Conservation (phyloP, 176 grass and related monocot species). For the Oryza punctata region DNA sequence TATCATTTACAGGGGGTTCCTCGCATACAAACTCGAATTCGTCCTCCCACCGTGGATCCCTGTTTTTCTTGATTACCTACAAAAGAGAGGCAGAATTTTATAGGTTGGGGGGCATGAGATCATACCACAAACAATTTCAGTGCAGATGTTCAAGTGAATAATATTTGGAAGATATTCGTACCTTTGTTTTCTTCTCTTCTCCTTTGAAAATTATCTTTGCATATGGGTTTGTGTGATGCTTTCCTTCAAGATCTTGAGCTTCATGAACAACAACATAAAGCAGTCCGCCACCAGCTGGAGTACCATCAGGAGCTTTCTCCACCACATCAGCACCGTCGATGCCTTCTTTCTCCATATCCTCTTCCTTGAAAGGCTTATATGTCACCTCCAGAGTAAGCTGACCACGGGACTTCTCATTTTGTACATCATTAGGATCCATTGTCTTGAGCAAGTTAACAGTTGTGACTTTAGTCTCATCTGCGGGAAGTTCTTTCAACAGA, state of each 20-base stretch:
- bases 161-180: slow-evolving; percentile 27
- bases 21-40: slow-evolving; percentile 91
- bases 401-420: slow-evolving; percentile 82
- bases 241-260: slow-evolving; percentile 90
- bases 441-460: slow-evolving; percentile 84
- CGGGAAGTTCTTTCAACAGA: slow-evolving; percentile 60
- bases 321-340: slow-evolving; percentile 38
- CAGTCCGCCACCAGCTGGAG: slow-evolving; percentile 78
- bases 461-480: slow-evolving; percentile 62
- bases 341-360: slow-evolving; percentile 54
- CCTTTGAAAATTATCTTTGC: slow-evolving; percentile 77
- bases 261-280: slow-evolving; percentile 81
- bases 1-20: slow-evolving; percentile 77
- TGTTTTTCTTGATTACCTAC: slow-evolving; percentile 95
- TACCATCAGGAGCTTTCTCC: slow-evolving; percentile 65
- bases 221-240: slow-evolving; percentile 92
- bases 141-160: background rate
- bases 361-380: slow-evolving; percentile 92
- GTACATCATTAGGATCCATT: slow-evolving; percentile 64
- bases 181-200: slow-evolving; percentile 92
- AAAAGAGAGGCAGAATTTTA: slow-evolving; percentile 10
- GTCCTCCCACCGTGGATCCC: slow-evolving; percentile 86
- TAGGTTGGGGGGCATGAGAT: background rate
- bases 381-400: slow-evolving; percentile 67
- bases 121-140: slow-evolving; percentile 5